A percentile compares a stretch with the other conserved stretches of the same genome.
These are phyloP conservation scores for Hypoxylon sp. DNA, from an alignment of 2,329 filamentous ascomycete genomes.

Conservation along the genomic window DNA sequence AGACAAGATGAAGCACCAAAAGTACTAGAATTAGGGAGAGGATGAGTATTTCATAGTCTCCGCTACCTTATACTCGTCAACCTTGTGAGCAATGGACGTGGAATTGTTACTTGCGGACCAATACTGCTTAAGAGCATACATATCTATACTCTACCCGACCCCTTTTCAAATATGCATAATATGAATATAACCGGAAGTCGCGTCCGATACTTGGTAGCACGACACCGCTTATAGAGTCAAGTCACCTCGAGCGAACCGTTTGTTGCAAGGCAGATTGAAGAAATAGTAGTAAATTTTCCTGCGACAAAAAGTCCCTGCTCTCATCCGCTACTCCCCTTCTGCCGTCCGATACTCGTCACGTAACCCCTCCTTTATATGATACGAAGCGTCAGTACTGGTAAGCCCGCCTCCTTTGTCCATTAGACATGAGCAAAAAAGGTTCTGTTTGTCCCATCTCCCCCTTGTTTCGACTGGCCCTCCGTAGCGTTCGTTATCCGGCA, in stretches of 20 bases:
- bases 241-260: neutral
- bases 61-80: no score
- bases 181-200: neutral
- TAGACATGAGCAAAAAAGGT: neutral
- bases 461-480: neutral
- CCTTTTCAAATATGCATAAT: no score
- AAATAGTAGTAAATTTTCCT: neutral
- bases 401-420: neutral
- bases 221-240: neutral
- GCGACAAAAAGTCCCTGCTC: neutral
- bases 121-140: no score
- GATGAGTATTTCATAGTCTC: no score
- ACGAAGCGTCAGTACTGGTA: neutral
- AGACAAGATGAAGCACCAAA: no score
- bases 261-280: neutral
- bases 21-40: no score
- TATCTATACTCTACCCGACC: no score
- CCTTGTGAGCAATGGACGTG: no score
- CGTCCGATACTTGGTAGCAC: neutral
- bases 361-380: neutral
- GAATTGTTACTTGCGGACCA: no score
- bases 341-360: neutral
- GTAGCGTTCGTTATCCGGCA: no score
- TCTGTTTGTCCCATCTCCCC: neutral
- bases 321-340: neutral